phyloP scores from a whole-genome alignment of 148 eudicot species.

The Chenopodium quinoa region DNA sequence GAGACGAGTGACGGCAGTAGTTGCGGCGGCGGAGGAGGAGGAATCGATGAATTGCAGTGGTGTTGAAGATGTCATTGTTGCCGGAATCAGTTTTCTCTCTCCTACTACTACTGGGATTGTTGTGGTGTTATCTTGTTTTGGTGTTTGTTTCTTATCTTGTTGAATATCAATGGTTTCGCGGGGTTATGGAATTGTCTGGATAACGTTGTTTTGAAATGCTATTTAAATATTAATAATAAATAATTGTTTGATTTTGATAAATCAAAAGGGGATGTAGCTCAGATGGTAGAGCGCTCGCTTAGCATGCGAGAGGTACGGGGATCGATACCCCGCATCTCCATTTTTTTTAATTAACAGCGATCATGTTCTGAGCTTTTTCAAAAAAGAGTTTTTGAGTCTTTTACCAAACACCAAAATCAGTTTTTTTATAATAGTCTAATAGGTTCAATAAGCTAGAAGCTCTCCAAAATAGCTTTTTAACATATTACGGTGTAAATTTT shows the following conservation, averaged over 20 bases:
- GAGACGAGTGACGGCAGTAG: neutral
- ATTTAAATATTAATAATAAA: too few species aligned
- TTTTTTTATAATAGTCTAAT: too few species aligned
- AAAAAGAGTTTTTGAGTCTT: too few species aligned
- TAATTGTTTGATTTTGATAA: too few species aligned
- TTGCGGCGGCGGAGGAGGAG: neutral
- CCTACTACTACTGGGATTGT: neutral
- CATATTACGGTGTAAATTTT: too few species aligned
- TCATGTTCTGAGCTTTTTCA: too few species aligned
- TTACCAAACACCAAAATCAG: too few species aligned
- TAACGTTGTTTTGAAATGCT: neutral
- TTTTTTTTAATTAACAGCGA: neutral
- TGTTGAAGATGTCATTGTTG: slow-evolving; percentile 21
- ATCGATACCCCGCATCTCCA: slow-evolving; percentile 99
- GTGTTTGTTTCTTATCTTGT: slow-evolving; percentile 5
- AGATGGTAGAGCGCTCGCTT: slow-evolving; percentile 99
- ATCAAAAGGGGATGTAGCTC: slow-evolving; percentile 88
- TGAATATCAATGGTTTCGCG: slow-evolving; percentile 11
- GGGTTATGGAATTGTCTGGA: slow-evolving; percentile 15
- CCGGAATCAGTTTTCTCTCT: neutral
- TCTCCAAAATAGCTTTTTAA: too few species aligned
- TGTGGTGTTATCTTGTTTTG: too few species aligned
- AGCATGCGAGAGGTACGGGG: slow-evolving; percentile 99
- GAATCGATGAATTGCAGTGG: slow-evolving; percentile 6
- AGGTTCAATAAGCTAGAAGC: too few species aligned